These are phyloP conservation scores for Pichia kudriavzevii DNA, from an alignment of 1,139 yeast genomes.

Conservation along the genomic window DNA sequence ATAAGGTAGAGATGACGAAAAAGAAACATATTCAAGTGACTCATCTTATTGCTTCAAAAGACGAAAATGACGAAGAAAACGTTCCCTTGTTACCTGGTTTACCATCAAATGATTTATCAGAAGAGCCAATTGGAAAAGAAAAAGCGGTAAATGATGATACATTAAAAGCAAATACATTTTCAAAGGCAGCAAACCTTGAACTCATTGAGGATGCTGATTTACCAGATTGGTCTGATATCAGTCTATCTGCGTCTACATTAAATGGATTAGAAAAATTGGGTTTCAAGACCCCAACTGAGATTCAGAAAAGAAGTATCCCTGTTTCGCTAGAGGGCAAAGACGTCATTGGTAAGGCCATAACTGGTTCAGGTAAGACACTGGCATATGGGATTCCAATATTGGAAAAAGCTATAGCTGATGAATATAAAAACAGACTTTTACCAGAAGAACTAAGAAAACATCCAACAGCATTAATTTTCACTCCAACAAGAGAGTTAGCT, in stretches of 20 bases:
- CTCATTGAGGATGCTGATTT: conserved; percentile 38
- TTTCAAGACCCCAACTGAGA: conserved; percentile 70
- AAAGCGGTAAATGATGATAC: conserved; percentile 11
- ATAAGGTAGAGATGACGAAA: background rate
- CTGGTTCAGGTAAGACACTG: conserved; percentile 96
- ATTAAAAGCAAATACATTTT: conserved; percentile 14
- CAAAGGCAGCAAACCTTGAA: conserved; percentile 18
- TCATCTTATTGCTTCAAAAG: conserved; percentile 11
- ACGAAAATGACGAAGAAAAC: conserved; percentile 20
- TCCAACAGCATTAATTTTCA: conserved; percentile 76
- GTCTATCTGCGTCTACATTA: conserved; percentile 47
- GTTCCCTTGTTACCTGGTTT: conserved; percentile 14
- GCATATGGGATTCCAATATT: conserved; percentile 95
- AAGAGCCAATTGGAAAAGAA: conserved; percentile 9
- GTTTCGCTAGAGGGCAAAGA: conserved; percentile 65
- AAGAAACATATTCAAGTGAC: conserved; percentile 12
- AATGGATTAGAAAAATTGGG: conserved; percentile 53
- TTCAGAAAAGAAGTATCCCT: conserved; percentile 76
- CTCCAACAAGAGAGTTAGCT: conserved; percentile 96
- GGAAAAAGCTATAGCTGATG: conserved; percentile 45
- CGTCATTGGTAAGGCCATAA: conserved; percentile 91
- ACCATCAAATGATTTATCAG: conserved; percentile 8
- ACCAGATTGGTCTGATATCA: conserved; percentile 50
- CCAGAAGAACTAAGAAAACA: conserved; percentile 27
- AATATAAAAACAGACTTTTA: conserved; percentile 20